Evolutionary conservation across 106 monocot species (phyloP).

Genomic region (Alisma plantagoaquatica): DNA sequence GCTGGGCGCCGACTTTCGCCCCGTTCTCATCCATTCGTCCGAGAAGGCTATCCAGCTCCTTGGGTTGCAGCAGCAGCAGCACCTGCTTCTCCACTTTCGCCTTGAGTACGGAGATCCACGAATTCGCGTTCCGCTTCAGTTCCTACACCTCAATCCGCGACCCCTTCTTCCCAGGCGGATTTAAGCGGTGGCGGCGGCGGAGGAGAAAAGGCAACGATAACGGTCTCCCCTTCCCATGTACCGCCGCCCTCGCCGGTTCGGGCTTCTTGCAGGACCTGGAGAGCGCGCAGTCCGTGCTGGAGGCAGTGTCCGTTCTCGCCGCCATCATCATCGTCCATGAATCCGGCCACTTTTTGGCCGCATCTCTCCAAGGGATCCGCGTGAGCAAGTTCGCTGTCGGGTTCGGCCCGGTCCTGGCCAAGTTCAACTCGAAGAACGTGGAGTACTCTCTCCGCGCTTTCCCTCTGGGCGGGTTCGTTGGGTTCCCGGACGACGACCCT

Average conservation of each 20-base stretch:
- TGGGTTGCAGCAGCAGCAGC: no score
- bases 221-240: neutral
- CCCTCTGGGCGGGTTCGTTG: constrained; percentile 92
- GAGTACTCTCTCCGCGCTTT: constrained; percentile 90
- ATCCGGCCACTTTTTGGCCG: constrained; percentile 88
- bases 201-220: no score
- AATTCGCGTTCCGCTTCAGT: no score
- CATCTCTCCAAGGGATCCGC: constrained; percentile 62
- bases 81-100: no score
- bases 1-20: no score
- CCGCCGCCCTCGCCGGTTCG: neutral
- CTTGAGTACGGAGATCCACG: no score
- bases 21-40: no score
- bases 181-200: no score
- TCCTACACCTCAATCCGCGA: no score
- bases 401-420: constrained; percentile 81
- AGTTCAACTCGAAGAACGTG: constrained; percentile 44
- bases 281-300: constrained; percentile 35
- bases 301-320: constrained; percentile 75
- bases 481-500: constrained; percentile 80
- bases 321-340: constrained; percentile 91
- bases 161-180: no score
- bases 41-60: no score
- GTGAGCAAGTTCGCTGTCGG: constrained; percentile 85
- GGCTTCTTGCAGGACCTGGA: constrained; percentile 16